Evolutionary conservation across 140 eudicot genomes (phyloP).

Genomic region (Senecio squalidus): DNA sequence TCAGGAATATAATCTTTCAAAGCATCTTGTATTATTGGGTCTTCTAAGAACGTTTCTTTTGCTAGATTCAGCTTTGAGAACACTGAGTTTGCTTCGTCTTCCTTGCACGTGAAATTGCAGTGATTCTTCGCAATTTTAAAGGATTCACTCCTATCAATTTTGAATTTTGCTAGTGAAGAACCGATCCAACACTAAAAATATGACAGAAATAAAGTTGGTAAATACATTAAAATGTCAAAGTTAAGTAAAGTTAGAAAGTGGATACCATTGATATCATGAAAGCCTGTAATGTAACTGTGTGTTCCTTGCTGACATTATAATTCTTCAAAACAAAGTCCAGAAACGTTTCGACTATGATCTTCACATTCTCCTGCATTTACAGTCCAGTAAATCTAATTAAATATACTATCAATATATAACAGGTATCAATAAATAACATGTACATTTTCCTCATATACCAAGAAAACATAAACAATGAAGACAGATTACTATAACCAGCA

Average conservation of each 20-base stretch:
- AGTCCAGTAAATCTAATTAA: conserved; percentile 6
- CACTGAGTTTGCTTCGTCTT: conserved; percentile 37
- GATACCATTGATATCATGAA: conserved; percentile 82
- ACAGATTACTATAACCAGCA: no score
- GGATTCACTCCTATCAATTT: conserved; percentile 52
- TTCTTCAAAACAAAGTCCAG: conserved; percentile 51
- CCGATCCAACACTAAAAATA: conserved; percentile 81
- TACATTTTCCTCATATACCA: no score
- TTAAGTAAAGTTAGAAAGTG: not conserved
- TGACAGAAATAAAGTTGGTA: conserved; percentile 8
- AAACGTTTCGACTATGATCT: conserved; percentile 33
- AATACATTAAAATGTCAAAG: not conserved
- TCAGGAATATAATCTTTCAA: no score
- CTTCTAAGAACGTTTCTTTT: conserved; percentile 42
- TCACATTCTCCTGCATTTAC: conserved; percentile 57
- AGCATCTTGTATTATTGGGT: no score
- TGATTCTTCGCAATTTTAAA: conserved; percentile 51
- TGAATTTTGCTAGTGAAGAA: conserved; percentile 39
- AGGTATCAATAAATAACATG: no score
- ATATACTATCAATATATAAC: not conserved
- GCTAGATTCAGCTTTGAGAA: conserved; percentile 37
- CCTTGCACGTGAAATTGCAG: conserved; percentile 45
- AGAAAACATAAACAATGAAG: no score
- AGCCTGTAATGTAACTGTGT: conserved; percentile 54
- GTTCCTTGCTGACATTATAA: conserved; percentile 37